A percentile compares a stretch with the other conserved stretches of the same genome.
phyloP scores from a whole-genome alignment of 441 rosid species.

The Euphorbia corollata region DNA sequence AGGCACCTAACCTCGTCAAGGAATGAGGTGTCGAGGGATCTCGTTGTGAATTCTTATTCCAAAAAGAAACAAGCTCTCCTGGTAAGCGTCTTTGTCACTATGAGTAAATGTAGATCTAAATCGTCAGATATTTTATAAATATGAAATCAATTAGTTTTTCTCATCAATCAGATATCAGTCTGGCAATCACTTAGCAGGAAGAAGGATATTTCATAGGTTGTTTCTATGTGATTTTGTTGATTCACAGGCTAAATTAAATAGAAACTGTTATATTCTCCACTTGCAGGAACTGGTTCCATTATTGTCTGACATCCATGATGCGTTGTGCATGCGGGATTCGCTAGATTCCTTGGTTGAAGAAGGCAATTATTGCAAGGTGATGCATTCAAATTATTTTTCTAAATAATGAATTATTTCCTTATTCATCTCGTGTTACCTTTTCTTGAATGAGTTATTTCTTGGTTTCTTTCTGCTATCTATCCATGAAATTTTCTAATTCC shows the following conservation, averaged over 20 bases:
- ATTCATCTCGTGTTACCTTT: slow-evolving; percentile 5
- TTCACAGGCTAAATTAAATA: slow-evolving; percentile 6
- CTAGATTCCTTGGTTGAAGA: slow-evolving; percentile 88
- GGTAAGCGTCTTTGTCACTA: slow-evolving; percentile 39
- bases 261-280: slow-evolving; percentile 20
- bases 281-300: slow-evolving; percentile 83
- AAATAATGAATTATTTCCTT: neutral
- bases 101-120: slow-evolving; percentile 4
- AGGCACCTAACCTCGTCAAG: slow-evolving; percentile 82
- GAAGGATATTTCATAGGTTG: neutral
- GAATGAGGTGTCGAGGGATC: slow-evolving; percentile 96
- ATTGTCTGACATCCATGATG: slow-evolving; percentile 68
- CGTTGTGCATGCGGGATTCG: slow-evolving; percentile 63
- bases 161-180: neutral
- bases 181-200: slow-evolving; percentile 7
- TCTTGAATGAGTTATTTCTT: slow-evolving; percentile 9
- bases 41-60: slow-evolving; percentile 77
- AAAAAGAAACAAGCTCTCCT: slow-evolving; percentile 88
- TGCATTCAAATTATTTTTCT: slow-evolving; percentile 7
- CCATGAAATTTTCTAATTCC: slow-evolving; percentile 19
- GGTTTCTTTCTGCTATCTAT: slow-evolving; percentile 11
- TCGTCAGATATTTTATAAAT: slow-evolving; percentile 9
- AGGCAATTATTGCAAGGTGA: slow-evolving; percentile 92
- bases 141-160: neutral
- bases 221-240: slow-evolving; percentile 5